Evolutionary conservation across 768 basidiomycete genomes (phyloP), one percentile per base, ranked within the genome.

Genomic region (Boletus vermiculosoides): DNA sequence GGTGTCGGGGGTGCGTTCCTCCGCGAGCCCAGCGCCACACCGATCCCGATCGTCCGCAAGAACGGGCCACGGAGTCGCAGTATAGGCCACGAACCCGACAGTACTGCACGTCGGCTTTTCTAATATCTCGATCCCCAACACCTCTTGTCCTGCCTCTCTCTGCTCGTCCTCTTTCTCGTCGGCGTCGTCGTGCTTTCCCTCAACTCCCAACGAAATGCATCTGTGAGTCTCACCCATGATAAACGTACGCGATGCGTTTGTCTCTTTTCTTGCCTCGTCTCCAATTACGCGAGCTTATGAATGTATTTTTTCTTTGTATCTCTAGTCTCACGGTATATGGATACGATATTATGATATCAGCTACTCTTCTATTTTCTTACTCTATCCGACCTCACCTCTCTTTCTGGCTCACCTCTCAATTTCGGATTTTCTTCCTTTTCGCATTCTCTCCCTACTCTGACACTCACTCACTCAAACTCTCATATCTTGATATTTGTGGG

Each of bases 31-130:
- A 64, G 67, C 31, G 40, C 59, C 5, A 48, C 62, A n/a, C 71
- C 71, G 12, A 66, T 63, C 42, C 57, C 62, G 33, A 68, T 66
- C 15, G 25, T 28, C 12, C 61, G 61, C 56, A 64, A 63, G 37
- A 61, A 31, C 36, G 64, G 61, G 18, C 44, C 52, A 13, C 64
- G 72, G 28, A 71, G 72, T 47, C 70, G 64, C 25, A 71, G 71
- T 20, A 64, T 63, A 42, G 71, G 66, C 16, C 54, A 61, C 31
- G 62, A 71, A 22, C 58, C 54, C 23, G 52, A 61, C 25, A 45
- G 46, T 25, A 30, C 52, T 44, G 34, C 59, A 2, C 59, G 58
- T n/a, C 56, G 59, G 23, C 60, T 46, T 44, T 58, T 64, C 52
- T 72, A 48, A 64, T 1, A 28, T 39, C 13, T 36, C 22, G 18